phyloP scores from a whole-genome alignment of 1,284 basidiomycete genomes.

The Meira nashicola region DNA sequence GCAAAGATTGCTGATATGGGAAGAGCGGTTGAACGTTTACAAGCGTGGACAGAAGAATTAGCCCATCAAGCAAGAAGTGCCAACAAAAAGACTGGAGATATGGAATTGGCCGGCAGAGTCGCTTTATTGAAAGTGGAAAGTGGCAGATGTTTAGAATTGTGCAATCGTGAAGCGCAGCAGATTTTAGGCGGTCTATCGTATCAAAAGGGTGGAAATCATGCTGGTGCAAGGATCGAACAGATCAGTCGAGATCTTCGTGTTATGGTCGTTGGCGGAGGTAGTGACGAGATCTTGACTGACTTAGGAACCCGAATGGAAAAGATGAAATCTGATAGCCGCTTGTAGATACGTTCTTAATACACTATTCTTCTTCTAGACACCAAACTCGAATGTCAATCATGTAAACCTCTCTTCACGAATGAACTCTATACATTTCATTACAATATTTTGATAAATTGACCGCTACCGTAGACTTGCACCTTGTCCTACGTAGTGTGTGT shows the following conservation, averaged over 20 bases:
- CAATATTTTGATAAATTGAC: not conserved
- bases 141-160: slow-evolving; percentile 5
- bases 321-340: slow-evolving; percentile 6
- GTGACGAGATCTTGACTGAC: slow-evolving; percentile 9
- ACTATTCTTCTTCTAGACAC: not conserved
- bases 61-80: slow-evolving; percentile 7
- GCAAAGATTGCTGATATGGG: slow-evolving; percentile 17
- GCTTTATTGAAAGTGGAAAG: slow-evolving; percentile 8
- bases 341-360: not conserved
- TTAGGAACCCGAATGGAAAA: slow-evolving; percentile 8
- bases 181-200: slow-evolving; percentile 9
- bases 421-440: not conserved
- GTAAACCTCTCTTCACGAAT: not conserved
- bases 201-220: slow-evolving; percentile 5
- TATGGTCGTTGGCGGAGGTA: slow-evolving; percentile 10
- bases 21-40: slow-evolving; percentile 12
- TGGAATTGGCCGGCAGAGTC: slow-evolving; percentile 8
- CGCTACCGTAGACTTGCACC: slow-evolving; percentile 9
- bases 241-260: slow-evolving; percentile 10
- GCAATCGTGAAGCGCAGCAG: slow-evolving; percentile 9
- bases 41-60: slow-evolving; percentile 17
- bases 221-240: slow-evolving; percentile 7
- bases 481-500: slow-evolving; percentile 8
- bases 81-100: slow-evolving; percentile 9
- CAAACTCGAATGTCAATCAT: not conserved